Evolutionary conservation across 306 rosid species (phyloP).

Genomic region (Lathyrus sativus): DNA sequence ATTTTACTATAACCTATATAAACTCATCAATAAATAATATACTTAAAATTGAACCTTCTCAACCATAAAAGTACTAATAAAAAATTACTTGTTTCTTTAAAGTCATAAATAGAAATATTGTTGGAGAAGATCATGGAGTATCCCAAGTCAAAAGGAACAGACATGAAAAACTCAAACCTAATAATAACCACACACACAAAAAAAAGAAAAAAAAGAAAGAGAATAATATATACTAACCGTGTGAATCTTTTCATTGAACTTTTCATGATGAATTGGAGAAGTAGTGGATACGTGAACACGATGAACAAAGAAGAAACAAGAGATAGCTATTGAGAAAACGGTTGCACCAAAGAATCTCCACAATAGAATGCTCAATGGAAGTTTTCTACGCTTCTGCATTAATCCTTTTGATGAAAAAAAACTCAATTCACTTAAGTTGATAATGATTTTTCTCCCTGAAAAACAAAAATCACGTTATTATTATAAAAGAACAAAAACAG

Average conservation of each 20-base stretch:
- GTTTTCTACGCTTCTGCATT: conserved; percentile 69
- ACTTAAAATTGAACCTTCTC: conserved; percentile 15
- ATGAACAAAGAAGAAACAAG: conserved; percentile 64
- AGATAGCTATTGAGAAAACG: conserved; percentile 53
- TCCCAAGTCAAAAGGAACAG: not conserved
- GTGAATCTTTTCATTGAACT: conserved; percentile 67
- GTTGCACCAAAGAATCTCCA: conserved; percentile 62
- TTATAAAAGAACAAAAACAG: not conserved
- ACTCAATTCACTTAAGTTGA: conserved; percentile 1
- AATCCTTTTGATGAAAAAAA: not conserved
- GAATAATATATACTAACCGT: conserved; percentile 49
- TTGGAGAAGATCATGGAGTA: conserved; percentile 20
- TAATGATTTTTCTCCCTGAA: conserved; percentile 19
- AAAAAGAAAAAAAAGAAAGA: not conserved
- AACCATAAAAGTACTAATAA: not conserved
- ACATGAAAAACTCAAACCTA: not conserved
- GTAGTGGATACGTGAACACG: conserved; percentile 67
- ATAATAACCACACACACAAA: conserved; percentile 1
- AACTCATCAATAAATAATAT: not conserved
- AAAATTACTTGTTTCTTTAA: not conserved
- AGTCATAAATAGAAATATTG: conserved; percentile 2
- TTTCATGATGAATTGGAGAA: conserved; percentile 42
- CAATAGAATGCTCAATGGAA: conserved; percentile 43
- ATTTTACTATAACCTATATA: not conserved
- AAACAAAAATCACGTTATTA: not conserved